Percentiles rank a stretch among this genome's conserved stretches.
These are phyloP conservation scores for Hydnum rufescens DNA, from an alignment of 768 basidiomycete genomes.

Conservation along the genomic window DNA sequence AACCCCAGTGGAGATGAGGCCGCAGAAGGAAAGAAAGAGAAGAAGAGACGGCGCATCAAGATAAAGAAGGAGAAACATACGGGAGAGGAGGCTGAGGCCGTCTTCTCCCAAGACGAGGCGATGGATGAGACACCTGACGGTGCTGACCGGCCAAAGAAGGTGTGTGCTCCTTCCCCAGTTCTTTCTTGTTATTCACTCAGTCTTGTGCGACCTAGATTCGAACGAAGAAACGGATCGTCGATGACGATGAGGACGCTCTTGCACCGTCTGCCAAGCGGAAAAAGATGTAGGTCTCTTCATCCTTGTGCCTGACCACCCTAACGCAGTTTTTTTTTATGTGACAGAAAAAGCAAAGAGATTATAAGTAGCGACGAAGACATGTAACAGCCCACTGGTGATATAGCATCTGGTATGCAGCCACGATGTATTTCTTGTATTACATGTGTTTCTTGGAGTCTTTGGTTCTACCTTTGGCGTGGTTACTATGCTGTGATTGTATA, in stretches of 20 bases:
- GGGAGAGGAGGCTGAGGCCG: conserved; percentile 41
- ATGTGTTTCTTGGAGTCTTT: not conserved
- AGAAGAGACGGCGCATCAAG: conserved; percentile 54
- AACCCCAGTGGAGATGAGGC: conserved; percentile 4
- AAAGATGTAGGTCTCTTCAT: conserved; percentile 11
- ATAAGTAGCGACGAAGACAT: conserved; percentile 67
- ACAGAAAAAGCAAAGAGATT: conserved; percentile 74
- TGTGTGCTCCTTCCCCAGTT: conserved; percentile 15
- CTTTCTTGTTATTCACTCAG: not conserved
- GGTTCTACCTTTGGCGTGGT: no score
- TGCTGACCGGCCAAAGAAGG: conserved; percentile 46
- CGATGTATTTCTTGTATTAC: not conserved
- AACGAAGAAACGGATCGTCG: conserved; percentile 53
- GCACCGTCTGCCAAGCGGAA: conserved; percentile 47
- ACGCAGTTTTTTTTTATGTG: not conserved
- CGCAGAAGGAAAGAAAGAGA: conserved; percentile 23
- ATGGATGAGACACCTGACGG: conserved; percentile 18
- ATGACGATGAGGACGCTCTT: conserved; percentile 65
- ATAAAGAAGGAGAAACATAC: conserved; percentile 35
- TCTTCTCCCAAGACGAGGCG: conserved; percentile 50
- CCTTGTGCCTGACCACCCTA: not conserved
- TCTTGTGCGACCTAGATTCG: conserved; percentile 1
- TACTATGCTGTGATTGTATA: not conserved
- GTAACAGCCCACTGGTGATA: conserved; percentile 3
- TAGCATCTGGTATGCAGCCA: not conserved